Evolutionary conservation across 2,329 filamentous ascomycete genomes (phyloP).

Genomic region (Diaporthe vexans): DNA sequence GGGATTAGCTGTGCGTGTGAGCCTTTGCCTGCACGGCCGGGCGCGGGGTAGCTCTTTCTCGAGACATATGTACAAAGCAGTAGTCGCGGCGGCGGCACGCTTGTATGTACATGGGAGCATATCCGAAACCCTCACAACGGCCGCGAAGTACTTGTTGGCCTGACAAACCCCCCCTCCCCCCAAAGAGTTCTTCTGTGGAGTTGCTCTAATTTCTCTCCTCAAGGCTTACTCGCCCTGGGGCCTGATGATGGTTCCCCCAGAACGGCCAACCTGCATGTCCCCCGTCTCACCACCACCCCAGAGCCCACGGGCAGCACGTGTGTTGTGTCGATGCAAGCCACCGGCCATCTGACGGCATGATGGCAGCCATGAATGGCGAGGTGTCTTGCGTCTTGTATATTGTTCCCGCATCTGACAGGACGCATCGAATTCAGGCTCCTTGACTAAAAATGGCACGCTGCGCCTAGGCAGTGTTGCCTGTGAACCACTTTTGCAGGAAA

Average conservation of each 20-base stretch:
- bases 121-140: too few species aligned
- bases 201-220: too few species aligned
- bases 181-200: background rate
- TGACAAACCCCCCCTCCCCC: too few species aligned
- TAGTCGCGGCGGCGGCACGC: too few species aligned
- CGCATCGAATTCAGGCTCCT: background rate
- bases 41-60: conserved; percentile 15
- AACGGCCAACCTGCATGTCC: background rate
- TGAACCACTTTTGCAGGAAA: background rate
- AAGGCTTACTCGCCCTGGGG: background rate
- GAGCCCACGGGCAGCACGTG: background rate
- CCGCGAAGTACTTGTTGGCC: background rate
- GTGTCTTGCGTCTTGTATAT: background rate
- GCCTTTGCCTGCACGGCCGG: conserved; percentile 5
- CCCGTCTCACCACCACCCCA: background rate
- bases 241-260: background rate
- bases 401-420: background rate
- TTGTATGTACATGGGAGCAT: too few species aligned
- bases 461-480: background rate
- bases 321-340: conserved; percentile 16
- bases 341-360: conserved; percentile 23
- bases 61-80: background rate
- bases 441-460: background rate
- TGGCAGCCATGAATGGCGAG: background rate
- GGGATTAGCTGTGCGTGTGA: conserved; percentile 1